Percentiles rank a stretch among this genome's conserved stretches.
These are phyloP conservation scores for Pittosporum tobira DNA, from an alignment of 129 eudicot genomes.

Conservation along the genomic window DNA sequence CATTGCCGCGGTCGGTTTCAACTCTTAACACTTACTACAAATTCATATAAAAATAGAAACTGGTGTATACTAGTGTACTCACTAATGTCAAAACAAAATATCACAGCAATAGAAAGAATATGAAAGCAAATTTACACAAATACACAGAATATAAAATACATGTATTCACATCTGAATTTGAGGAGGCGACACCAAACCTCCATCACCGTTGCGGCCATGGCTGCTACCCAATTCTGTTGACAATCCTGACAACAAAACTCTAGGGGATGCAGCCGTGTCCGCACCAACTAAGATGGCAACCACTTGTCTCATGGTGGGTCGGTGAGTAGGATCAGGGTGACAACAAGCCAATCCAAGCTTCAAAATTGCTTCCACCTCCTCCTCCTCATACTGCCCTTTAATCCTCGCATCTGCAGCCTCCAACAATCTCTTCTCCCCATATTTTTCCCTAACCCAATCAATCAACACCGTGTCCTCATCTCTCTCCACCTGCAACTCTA, in stretches of 20 bases:
- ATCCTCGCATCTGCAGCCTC: conserved; percentile 65
- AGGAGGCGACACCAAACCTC: conserved; percentile 4
- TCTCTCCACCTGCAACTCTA: conserved; percentile 32
- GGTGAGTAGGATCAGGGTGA: conserved; percentile 61
- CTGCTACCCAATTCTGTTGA: too few relatives aligned
- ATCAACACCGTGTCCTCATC: conserved; percentile 63
- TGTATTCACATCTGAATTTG: conserved; percentile 9
- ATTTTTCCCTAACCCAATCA: conserved; percentile 63
- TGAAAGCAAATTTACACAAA: not conserved
- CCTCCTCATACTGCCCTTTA: conserved; percentile 46
- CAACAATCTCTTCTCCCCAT: conserved; percentile 32
- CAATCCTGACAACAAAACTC: conserved; percentile 23
- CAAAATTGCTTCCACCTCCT: conserved; percentile 54
- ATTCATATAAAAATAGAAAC: too few relatives aligned
- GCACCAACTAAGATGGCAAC: conserved; percentile 51
- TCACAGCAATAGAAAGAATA: too few relatives aligned
- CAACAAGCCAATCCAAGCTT: conserved; percentile 69
- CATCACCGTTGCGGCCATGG: conserved; percentile 13
- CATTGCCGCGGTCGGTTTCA: too few relatives aligned
- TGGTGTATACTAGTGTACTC: too few relatives aligned
- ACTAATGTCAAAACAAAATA: too few relatives aligned
- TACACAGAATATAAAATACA: not conserved
- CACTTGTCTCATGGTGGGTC: conserved; percentile 67
- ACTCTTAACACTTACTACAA: too few relatives aligned
- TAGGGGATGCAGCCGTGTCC: conserved; percentile 23